Conservation (phyloP, 768 basidiomycete genomes). For the Podaxis mareebaensis region DNA sequence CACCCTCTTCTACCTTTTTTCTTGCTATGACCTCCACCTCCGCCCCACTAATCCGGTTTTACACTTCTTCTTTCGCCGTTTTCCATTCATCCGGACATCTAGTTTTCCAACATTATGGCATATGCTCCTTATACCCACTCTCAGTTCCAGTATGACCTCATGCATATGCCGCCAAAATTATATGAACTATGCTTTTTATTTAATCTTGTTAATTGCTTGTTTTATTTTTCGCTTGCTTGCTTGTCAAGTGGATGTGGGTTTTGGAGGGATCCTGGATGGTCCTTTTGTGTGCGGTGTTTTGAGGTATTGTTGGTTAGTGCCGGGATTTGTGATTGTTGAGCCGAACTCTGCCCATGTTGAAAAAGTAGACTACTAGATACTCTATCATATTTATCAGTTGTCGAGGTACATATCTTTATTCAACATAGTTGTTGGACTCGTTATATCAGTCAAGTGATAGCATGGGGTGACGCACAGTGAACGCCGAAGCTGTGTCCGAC, state of each 20-base stretch:
- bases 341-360: background rate
- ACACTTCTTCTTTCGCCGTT: conserved; percentile 14
- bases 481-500: too few species aligned
- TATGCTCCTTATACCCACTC: conserved; percentile 6
- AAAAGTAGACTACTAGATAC: conserved; percentile 14
- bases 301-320: background rate
- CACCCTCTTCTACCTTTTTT: conserved; percentile 11
- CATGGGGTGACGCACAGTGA: background rate
- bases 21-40: conserved; percentile 11
- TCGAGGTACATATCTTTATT: conserved; percentile 3
- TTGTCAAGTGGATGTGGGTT: conserved; percentile 16
- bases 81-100: conserved; percentile 5
- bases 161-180: conserved; percentile 14
- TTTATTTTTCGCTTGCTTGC: conserved; percentile 12
- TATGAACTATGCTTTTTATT: conserved; percentile 10
- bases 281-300: background rate
- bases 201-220: background rate
- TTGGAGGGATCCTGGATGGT: conserved; percentile 10
- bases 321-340: background rate
- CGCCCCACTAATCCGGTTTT: conserved; percentile 19
- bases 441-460: background rate
- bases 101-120: conserved; percentile 13
- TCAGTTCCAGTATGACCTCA: conserved; percentile 1
- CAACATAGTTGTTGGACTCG: conserved; percentile 1
- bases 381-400: conserved; percentile 2